phyloP scores from a whole-genome alignment of 116 monocot species.

The Cymodocea nodosa region DNA sequence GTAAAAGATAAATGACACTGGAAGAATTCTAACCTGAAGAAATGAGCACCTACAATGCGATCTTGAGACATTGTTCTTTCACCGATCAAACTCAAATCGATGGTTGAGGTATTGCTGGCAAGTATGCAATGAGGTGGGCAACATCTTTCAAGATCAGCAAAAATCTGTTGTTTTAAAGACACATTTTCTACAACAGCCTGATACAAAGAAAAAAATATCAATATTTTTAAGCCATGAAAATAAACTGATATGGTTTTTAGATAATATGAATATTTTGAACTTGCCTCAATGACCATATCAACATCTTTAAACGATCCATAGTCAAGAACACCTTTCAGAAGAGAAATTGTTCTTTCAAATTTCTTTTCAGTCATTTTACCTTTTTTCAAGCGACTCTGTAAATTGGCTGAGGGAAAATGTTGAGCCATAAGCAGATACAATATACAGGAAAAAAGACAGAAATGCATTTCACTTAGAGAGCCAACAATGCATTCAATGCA shows the following conservation, averaged over 20 bases:
- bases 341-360: slow-evolving; percentile 53
- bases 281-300: slow-evolving; percentile 84
- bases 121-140: slow-evolving; percentile 73
- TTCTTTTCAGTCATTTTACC: slow-evolving; percentile 79
- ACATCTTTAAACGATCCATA: slow-evolving; percentile 68
- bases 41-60: slow-evolving; percentile 84
- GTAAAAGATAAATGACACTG: not conserved
- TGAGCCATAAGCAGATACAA: not conserved
- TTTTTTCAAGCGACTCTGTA: slow-evolving; percentile 80
- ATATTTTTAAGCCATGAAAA: not conserved
- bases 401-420: slow-evolving; percentile 46
- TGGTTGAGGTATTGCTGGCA: slow-evolving; percentile 84
- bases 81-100: slow-evolving; percentile 83
- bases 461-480: not conserved
- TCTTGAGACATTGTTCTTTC: slow-evolving; percentile 57
- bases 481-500: not conserved
- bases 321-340: slow-evolving; percentile 64
- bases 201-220: slow-evolving; percentile 8
- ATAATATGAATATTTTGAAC: not conserved
- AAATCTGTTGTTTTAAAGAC: slow-evolving; percentile 85
- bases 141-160: slow-evolving; percentile 71
- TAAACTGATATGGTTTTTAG: not conserved
- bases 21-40: slow-evolving; percentile 56
- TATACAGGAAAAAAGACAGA: not conserved
- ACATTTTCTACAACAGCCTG: slow-evolving; percentile 89